phyloP scores from a whole-genome alignment of 306 rosid genomes.

The Mucuna pruriens region DNA sequence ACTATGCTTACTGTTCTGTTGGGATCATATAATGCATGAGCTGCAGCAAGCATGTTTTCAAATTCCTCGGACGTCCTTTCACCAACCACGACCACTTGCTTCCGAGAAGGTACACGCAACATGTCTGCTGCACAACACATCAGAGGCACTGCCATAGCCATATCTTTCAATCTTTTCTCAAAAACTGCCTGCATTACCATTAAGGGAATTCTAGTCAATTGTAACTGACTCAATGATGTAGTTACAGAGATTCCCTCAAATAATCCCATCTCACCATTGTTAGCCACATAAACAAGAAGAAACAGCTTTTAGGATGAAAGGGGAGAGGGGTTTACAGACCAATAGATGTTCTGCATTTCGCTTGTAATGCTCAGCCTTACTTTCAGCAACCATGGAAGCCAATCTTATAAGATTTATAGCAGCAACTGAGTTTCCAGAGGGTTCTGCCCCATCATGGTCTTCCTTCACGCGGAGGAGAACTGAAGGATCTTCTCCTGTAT shows the following conservation, averaged over 20 bases:
- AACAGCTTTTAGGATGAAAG: slow-evolving; percentile 26
- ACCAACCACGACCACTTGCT: slow-evolving; percentile 86
- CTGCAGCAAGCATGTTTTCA: slow-evolving; percentile 70
- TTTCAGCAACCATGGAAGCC: slow-evolving; percentile 74
- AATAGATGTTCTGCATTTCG: slow-evolving; percentile 81
- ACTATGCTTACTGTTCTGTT: slow-evolving; percentile 69
- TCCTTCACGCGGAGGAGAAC: slow-evolving; percentile 91
- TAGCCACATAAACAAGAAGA: slow-evolving; percentile 8
- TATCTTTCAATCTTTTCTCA: slow-evolving; percentile 73
- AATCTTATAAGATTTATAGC: slow-evolving; percentile 78
- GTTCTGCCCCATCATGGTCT: slow-evolving; percentile 97
- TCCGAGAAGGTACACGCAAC: slow-evolving; percentile 63
- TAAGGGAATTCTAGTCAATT: slow-evolving; percentile 34
- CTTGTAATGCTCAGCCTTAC: slow-evolving; percentile 66
- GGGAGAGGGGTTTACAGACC: slow-evolving; percentile 53
- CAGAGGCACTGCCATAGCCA: slow-evolving; percentile 93
- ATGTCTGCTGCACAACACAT: slow-evolving; percentile 94
- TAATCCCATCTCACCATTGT: slow-evolving; percentile 20
- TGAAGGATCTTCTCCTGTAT: slow-evolving; percentile 86
- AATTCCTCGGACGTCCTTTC: slow-evolving; percentile 56
- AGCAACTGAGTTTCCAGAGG: slow-evolving; percentile 92
- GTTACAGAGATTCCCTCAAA: slow-evolving; percentile 19
- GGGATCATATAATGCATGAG: slow-evolving; percentile 77
- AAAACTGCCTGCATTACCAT: slow-evolving; percentile 77
- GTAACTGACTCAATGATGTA: background rate